Percentiles rank a stretch among this genome's conserved stretches.
phyloP scores from a whole-genome alignment of 495 filamentous ascomycete genomes.

The Neohortaea acidophila region DNA sequence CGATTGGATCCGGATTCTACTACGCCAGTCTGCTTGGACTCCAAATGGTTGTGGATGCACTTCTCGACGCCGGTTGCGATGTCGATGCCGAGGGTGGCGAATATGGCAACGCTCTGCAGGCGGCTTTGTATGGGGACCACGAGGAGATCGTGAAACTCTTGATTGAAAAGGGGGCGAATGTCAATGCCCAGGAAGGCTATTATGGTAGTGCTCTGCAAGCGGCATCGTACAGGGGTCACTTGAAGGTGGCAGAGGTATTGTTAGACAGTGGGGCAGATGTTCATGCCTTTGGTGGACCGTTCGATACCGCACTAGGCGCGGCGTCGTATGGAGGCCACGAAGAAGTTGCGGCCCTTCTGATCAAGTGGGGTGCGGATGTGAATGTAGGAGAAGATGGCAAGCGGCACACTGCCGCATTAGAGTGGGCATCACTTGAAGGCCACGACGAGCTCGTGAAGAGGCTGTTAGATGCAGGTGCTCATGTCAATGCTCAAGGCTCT shows the following conservation, averaged over 20 bases:
- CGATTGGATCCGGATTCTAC: constrained; percentile 13
- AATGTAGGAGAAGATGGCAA: constrained; percentile 4
- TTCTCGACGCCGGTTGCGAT: constrained; percentile 5
- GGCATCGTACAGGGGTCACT: constrained; percentile 7
- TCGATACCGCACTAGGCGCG: constrained; percentile 8
- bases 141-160: constrained; percentile 12
- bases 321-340: constrained; percentile 7
- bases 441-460: constrained; percentile 11
- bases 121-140: constrained; percentile 11
- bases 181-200: constrained; percentile 12
- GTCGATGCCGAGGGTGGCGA: constrained; percentile 14
- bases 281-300: constrained; percentile 4
- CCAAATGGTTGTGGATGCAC: neutral
- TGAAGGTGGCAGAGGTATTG: constrained; percentile 8
- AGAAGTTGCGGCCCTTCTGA: constrained; percentile 5
- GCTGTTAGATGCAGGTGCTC: constrained; percentile 9
- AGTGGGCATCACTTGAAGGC: constrained; percentile 8
- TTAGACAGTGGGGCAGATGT: constrained; percentile 11
- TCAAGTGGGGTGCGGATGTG: constrained; percentile 8
- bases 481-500: constrained; percentile 4
- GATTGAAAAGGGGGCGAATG: constrained; percentile 14
- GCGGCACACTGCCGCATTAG: no score
- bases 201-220: constrained; percentile 14
- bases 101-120: constrained; percentile 20
- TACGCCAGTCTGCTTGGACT: constrained; percentile 15